Base-by-base conservation (phyloP, 2,329 filamentous ascomycete species). In the Aspergillus clavatus region DNA sequence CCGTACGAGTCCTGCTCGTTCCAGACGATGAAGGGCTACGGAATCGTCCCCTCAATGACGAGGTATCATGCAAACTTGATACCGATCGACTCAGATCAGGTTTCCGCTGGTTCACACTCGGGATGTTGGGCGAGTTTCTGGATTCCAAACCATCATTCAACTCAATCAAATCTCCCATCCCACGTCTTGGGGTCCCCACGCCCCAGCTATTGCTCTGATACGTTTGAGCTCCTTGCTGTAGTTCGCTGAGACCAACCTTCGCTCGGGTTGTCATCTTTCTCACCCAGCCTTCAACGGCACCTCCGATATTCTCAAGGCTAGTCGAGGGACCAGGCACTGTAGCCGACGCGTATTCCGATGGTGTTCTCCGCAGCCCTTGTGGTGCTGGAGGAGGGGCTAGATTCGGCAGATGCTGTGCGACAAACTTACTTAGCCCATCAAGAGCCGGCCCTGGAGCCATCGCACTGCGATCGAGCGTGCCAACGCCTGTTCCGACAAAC, bases 271-370 rank as follows among this genome's bases (percentile, higher is more conserved):
- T 88, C 28, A 95, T 83, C 51, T 89, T 88, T 48, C 90, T 78
- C 47, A 97, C 75, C 89, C 93, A 98, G 1, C 84, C 86, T 69
- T 97, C 93, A 23, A 97, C 83, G 2, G 86, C 85, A 5, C 88
- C 86, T 1, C 90, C 89, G 7, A 95, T 84, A 52, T 90, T 87
- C 58, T 95, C 89, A 2, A 97, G 72, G 6, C 75, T 70, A 1
- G 71, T 69, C 5, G 70, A 61, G 26, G 62, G 58, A 27, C 57
- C 60, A 10, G 68, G 66, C 16, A 58, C 54, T 3, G 51, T 49
- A 11, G 58, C 63, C 11, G 63, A 63, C 12, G 56, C 55, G 4
- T 68, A 64, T 42, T 68, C 70, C 28, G 65, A 63, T 4, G 64
- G 31, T 21, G 18, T 66, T 12, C 59, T 58, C 6, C 61, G 63